Evolutionary conservation across 78 protist genomes (phyloP), one percentile per base, ranked within the genome.

Genomic region (Neovahlkampfia damariscottae): DNA sequence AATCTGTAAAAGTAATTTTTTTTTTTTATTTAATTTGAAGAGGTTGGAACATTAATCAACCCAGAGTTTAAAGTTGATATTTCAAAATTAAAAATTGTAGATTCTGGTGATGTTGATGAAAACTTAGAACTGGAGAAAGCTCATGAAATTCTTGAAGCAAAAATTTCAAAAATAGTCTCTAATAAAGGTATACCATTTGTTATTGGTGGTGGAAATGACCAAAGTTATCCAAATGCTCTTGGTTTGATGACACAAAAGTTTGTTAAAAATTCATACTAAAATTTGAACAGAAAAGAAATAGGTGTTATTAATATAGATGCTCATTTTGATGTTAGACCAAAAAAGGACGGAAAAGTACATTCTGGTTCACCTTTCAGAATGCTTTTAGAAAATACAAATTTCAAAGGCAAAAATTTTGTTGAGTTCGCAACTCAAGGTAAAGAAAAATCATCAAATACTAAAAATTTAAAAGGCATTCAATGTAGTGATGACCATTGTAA

Each of bases 131-230:
- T 84, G 32, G 82, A 78, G 39, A 66, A 34, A 0, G 78, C 87
- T 6, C 83, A 84, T 68, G 10, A 31, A 8, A 5, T 8, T 10
- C 74, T 84, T 34, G 4, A 27, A 1, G 50, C 5, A 27, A 8
- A 2, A 1, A 82, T 84, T 36, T 8, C 78, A 27, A 27, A 29
- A 5, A 2, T 59, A 1, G n/a, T 73, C 7, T 10, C 8, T 1
- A 29, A 4, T 2, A 82, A 79, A 27, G 41, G 41, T 28, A 31
- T 84, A 27, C 84, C 88, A 8, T 84, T 84, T 31, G 75, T 84
- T 27, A 40, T 84, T 1, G 88, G 88, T 2, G 88, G 88, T 2
- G 88, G 88, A 28, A 77, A 84, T 75, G 88, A 84, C 41, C 76
- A 78, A 34, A 62, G 78, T 7, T 77, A 36, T 5, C 79, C 87